These are phyloP conservation scores for Bipolaris cookei DNA, from an alignment of 2,329 filamentous ascomycete genomes.

Conservation along the genomic window DNA sequence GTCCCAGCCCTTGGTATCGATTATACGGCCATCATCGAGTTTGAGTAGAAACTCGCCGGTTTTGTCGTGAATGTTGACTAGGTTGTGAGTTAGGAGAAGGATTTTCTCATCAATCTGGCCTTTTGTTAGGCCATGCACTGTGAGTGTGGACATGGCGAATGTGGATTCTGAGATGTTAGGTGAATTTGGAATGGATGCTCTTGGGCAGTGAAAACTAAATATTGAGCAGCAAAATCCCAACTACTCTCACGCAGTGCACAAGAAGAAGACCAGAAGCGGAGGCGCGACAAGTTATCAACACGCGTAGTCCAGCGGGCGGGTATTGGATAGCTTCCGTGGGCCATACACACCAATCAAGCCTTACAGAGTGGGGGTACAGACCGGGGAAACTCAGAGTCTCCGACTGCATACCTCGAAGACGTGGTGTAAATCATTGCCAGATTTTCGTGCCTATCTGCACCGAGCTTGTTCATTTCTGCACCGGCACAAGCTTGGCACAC, in stretches of 20 bases:
- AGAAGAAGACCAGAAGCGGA: neutral
- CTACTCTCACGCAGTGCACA: neutral
- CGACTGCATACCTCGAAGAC: conserved; percentile 8
- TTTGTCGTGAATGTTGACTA: conserved; percentile 78
- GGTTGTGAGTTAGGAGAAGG: conserved; percentile 71
- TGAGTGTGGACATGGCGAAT: conserved; percentile 49
- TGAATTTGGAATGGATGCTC: neutral
- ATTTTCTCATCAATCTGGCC: conserved; percentile 62
- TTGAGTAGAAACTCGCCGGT: conserved; percentile 76
- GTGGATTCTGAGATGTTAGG: neutral
- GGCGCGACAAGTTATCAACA: neutral
- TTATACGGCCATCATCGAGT: conserved; percentile 74
- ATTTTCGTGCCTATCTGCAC: conserved; percentile 31
- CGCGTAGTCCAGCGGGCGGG: conserved; percentile 9
- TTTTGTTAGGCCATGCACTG: conserved; percentile 50
- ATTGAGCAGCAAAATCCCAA: neutral
- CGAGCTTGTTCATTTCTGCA: conserved; percentile 29
- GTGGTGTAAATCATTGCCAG: conserved; percentile 13
- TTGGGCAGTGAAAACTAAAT: neutral
- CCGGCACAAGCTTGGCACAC: conserved; percentile 26
- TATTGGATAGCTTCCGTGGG: conserved; percentile 8
- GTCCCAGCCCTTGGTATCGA: conserved; percentile 85
- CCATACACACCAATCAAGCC: conserved; percentile 13
- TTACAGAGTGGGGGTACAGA: conserved; percentile 15
- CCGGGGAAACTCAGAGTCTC: conserved; percentile 17